Base-by-base conservation (phyloP, 441 rosid genomes). In the Arabidopsis lyrata region DNA sequence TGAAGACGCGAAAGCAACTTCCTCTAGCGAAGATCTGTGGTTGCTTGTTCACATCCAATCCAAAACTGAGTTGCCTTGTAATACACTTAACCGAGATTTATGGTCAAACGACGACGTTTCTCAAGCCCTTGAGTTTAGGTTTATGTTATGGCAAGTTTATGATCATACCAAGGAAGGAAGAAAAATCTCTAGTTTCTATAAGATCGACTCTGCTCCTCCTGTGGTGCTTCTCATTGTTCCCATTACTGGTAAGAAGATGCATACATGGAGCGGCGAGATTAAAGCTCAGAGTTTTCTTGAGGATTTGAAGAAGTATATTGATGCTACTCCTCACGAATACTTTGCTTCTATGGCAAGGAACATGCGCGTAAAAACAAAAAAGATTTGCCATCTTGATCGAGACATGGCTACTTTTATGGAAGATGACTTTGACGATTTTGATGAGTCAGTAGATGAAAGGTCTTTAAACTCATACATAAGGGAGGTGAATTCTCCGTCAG, bases 171-270 rank as follows among this genome's bases (percentile, higher is more conserved):
- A 2, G 0, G 49, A 65, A 44, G 72, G 72, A 2, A 31, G 10
- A 12, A 47, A 38, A 15, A 5, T 50, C 10, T 27, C 52, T 2
- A 48, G n/a, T 2, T 50, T 41, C 2, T 62, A 72, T 5, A 36
- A 16, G 27, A 57, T 58, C 48, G 11, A 70, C 1, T 44, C 57
- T 22, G 48, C 6, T 70, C 45, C 22, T 31, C 61, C 62, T 38
- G 52, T 60, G 29, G 49, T 60, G 39, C 67, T 70, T 4, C 18
- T 70, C 3, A 24, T 70, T 0, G 60, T 60, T 48, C 75, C 75
- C 4, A 36, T 49, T 39, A 70, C 59, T 44, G 67, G 67, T 5
- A 29, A 54, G 27, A 52, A 50, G 31, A 50, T 66, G 20, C 34
- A 29, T 66, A 3, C 8, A 10, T 66, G 59, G 70, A 45, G 7